Conservation (phyloP, 2,329 filamentous ascomycete genomes). For the Penicillium glabrum region DNA sequence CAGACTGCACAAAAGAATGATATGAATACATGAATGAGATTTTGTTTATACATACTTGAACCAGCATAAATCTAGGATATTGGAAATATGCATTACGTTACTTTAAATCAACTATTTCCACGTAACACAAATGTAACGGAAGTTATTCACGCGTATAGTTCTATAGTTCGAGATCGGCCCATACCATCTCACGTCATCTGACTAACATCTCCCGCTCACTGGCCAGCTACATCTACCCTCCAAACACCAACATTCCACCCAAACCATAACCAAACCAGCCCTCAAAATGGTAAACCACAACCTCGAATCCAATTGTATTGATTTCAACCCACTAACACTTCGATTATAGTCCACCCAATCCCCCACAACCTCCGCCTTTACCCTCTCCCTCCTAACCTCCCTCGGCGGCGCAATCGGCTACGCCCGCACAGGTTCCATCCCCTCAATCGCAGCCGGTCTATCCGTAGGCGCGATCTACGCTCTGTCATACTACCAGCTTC, state of each 20-base stretch:
- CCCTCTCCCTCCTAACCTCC: conserved; percentile 79
- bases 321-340: conserved; percentile 4
- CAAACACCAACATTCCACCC: neutral
- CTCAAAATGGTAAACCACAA: conserved; percentile 21
- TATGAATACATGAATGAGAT: neutral
- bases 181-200: neutral
- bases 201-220: neutral
- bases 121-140: too few species aligned
- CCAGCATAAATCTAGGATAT: neutral
- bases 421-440: conserved; percentile 77
- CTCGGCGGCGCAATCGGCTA: conserved; percentile 87
- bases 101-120: neutral
- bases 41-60: neutral
- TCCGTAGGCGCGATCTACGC: conserved; percentile 78
- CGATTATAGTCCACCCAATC: neutral
- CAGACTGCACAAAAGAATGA: neutral
- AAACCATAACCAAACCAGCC: neutral
- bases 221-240: neutral
- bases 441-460: conserved; percentile 80
- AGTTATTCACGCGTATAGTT: neutral
- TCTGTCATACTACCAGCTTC: conserved; percentile 77
- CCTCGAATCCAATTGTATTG: conserved; percentile 14
- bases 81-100: neutral
- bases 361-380: conserved; percentile 63
- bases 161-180: neutral